These are phyloP conservation scores for Claviceps sp. DNA, from an alignment of 2,329 filamentous ascomycete genomes.

Conservation along the genomic window DNA sequence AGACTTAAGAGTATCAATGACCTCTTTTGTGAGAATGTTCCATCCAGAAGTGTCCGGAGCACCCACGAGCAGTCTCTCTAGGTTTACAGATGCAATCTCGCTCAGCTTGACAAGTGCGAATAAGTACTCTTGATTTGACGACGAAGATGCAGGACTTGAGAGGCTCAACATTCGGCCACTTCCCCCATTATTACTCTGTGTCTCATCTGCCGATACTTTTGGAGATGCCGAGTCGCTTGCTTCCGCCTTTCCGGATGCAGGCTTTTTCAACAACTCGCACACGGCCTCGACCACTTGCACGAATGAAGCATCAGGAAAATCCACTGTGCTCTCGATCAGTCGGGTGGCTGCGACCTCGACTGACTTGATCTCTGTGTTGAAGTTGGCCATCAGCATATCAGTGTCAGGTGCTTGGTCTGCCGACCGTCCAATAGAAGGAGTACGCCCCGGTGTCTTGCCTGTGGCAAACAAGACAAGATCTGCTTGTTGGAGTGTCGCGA, in stretches of 20 bases:
- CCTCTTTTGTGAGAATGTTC: constrained; percentile 47
- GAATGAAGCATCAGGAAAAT: constrained; percentile 78
- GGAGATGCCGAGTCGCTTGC: constrained; percentile 7
- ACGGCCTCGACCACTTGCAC: constrained; percentile 63
- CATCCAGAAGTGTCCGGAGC: constrained; percentile 61
- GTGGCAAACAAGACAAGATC: constrained; percentile 69
- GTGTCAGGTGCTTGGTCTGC: constrained; percentile 36
- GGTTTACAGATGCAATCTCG: constrained; percentile 60
- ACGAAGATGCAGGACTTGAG: constrained; percentile 29
- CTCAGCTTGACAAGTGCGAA: constrained; percentile 62
- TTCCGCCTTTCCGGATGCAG: constrained; percentile 12
- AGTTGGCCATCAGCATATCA: constrained; percentile 44
- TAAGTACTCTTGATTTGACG: constrained; percentile 47
- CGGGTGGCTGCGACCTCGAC: constrained; percentile 79
- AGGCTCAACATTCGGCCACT: constrained; percentile 35
- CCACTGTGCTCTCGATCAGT: constrained; percentile 80
- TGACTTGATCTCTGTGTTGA: constrained; percentile 69
- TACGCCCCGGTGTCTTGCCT: constrained; percentile 39
- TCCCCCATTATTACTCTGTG: constrained; percentile 21
- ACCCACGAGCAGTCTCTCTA: constrained; percentile 58
- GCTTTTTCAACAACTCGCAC: constrained; percentile 50
- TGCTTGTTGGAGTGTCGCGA: constrained; percentile 85
- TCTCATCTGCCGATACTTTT: constrained; percentile 11
- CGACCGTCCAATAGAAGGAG: constrained; percentile 32
- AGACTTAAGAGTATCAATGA: constrained; percentile 38